Evolutionary conservation across 2,329 filamentous ascomycete species (phyloP).

Genomic region (Drechmeria coniospora): DNA sequence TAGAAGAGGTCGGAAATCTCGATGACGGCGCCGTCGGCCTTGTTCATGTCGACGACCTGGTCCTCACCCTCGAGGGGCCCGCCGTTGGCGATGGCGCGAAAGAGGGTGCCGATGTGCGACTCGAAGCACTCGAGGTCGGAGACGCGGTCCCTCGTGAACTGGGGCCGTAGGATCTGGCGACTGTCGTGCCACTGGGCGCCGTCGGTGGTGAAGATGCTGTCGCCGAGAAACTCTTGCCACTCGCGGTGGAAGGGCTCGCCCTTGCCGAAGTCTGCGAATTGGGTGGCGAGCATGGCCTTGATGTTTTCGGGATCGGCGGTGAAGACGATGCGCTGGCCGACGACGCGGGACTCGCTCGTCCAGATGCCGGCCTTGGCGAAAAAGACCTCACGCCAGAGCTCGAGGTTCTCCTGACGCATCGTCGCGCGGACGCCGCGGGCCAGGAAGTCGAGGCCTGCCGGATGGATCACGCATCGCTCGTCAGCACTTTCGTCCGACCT

Average conservation of each 20-base stretch:
- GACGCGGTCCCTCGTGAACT: conserved; percentile 74
- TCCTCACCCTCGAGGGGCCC: conserved; percentile 41
- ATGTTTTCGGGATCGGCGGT: conserved; percentile 80
- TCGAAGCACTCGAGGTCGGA: conserved; percentile 74
- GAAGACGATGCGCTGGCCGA: conserved; percentile 48
- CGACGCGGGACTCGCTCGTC: conserved; percentile 44
- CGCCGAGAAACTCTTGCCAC: conserved; percentile 61
- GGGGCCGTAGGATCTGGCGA: conserved; percentile 68
- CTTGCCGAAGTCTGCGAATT: conserved; percentile 75
- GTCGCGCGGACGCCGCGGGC: conserved; percentile 37
- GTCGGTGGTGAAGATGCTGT: conserved; percentile 68
- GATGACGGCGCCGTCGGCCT: conserved; percentile 45
- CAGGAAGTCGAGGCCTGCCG: conserved; percentile 47
- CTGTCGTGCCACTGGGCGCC: conserved; percentile 64
- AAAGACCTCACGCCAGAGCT: conserved; percentile 45
- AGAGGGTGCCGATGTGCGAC: conserved; percentile 57
- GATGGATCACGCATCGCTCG: background rate
- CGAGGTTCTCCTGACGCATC: conserved; percentile 37
- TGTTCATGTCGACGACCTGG: conserved; percentile 46
- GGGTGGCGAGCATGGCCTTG: conserved; percentile 72
- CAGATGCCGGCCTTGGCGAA: conserved; percentile 21
- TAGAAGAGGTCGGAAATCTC: conserved; percentile 69
- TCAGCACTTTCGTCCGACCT: background rate
- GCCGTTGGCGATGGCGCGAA: conserved; percentile 48
- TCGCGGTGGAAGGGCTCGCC: conserved; percentile 59